Conservation (phyloP, 768 basidiomycete genomes). For the Dentipellis fragilis region DNA sequence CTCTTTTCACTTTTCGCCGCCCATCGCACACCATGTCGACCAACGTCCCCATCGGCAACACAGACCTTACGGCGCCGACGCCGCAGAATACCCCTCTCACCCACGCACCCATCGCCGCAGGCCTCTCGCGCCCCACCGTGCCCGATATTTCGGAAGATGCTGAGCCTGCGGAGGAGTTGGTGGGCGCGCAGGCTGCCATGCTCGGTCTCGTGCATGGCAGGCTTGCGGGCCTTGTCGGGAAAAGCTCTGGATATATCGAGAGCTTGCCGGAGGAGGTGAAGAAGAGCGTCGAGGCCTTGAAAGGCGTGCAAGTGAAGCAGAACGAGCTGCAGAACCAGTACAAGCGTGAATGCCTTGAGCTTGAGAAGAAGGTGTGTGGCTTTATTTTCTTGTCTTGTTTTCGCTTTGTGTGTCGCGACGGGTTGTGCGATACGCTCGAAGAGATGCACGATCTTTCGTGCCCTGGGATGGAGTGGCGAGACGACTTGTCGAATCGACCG, state of each 20-base stretch:
- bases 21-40: constrained; percentile 45
- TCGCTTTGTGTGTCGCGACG: neutral
- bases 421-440: neutral
- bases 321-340: constrained; percentile 86
- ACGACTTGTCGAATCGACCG: too few species aligned
- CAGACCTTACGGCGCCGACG: constrained; percentile 74
- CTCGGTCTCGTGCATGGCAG: constrained; percentile 82
- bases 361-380: constrained; percentile 82
- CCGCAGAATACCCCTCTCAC: constrained; percentile 88
- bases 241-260: constrained; percentile 93
- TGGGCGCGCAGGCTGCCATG: constrained; percentile 53
- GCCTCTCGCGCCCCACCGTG: constrained; percentile 79
- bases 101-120: constrained; percentile 69
- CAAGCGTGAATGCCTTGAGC: constrained; percentile 88
- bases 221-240: constrained; percentile 77
- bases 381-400: neutral
- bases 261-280: constrained; percentile 72
- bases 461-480: too few species aligned
- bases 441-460: too few species aligned
- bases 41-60: constrained; percentile 48
- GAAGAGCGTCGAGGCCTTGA: constrained; percentile 81
- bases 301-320: constrained; percentile 90
- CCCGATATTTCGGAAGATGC: constrained; percentile 82
- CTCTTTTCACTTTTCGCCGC: constrained; percentile 15
- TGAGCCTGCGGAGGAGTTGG: constrained; percentile 56